phyloP scores from a whole-genome alignment of 2,329 filamentous ascomycete genomes.

The Nakataea oryzae region DNA sequence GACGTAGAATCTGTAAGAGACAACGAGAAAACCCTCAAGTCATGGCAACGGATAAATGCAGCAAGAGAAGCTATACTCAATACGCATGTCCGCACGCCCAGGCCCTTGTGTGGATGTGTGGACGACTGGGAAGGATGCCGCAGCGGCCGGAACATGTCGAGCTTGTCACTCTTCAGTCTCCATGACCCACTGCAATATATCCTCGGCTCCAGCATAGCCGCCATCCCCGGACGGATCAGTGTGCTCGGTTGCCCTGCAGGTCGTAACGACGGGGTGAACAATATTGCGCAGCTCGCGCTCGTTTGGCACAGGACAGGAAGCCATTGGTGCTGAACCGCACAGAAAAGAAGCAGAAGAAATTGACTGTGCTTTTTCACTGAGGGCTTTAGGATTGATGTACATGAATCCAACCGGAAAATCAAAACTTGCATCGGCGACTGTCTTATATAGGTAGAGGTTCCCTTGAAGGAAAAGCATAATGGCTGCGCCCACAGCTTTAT shows the following conservation, averaged over 20 bases:
- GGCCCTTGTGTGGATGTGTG: slow-evolving; percentile 42
- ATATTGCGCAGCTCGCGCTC: background rate
- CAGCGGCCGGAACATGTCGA: slow-evolving; percentile 16
- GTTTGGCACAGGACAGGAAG: no score
- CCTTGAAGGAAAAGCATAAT: no score
- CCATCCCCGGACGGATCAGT: background rate
- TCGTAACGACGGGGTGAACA: background rate
- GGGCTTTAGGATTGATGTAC: no score
- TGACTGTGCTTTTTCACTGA: background rate
- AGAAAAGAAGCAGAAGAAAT: background rate
- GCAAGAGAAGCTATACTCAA: background rate
- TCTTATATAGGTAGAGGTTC: no score
- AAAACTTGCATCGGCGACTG: no score
- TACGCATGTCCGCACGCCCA: slow-evolving; percentile 17
- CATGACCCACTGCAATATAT: slow-evolving; percentile 3
- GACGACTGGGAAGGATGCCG: slow-evolving; percentile 35
- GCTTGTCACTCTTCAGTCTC: slow-evolving; percentile 4
- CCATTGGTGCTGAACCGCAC: no score
- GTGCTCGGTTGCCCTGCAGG: background rate
- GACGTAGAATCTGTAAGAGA: slow-evolving; percentile 22
- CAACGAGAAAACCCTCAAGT: background rate
- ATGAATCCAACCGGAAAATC: no score
- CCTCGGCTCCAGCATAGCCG: background rate
- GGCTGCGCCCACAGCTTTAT: no score
- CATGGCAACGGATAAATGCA: background rate